Evolutionary conservation across 139 green algal species (phyloP), one percentile per base, ranked within the genome.

Genomic region (Dunaliella primolecta): DNA sequence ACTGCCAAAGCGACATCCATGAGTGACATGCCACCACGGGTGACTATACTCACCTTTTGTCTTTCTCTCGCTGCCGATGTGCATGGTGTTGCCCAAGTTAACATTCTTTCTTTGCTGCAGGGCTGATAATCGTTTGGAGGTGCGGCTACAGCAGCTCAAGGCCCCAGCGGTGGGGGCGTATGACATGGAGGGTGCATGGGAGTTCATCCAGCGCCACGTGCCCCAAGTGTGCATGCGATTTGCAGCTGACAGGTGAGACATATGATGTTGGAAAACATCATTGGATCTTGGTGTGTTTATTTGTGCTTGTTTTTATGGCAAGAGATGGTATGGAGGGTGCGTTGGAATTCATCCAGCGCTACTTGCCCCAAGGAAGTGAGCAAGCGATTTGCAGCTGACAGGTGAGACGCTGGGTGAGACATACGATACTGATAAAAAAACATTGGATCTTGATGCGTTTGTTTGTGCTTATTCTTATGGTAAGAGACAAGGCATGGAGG

Each of bases 161-260:
- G 33, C 15, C 2, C 34, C 77, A 31, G 77, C 35, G 20, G 81
- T 84, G 56, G 81, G 81, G 1, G 81, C 56, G 27, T 84, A 84
- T 38, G 81, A 84, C 57, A 56, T 84, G 31, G 57, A 33, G n/a
- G 29, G 38, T 2, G 81, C 81, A 25, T 84, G 81, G 81, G 33
- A 34, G 27, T 84, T 84, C 57, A 64, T 84, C 21, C 34, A 36
- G 33, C 36, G 31, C n/a, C 81, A 84, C 37, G 81, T 84, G 57
- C 81, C 56, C 1, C 55, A 30, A 30, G 33, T 56, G 29, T 56
- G 77, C 31, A 84, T 84, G 56, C 36, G 23, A 1, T 2, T 64
- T 15, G 81, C 81, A 30, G 56, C 55, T 34, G 56, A 84, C 29
- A 34, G 81, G 57, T 84, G 81, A 15, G 35, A n/a, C 75, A 31